Conservation (phyloP, 257 asterid genomes). For the Apocynum venetum region DNA sequence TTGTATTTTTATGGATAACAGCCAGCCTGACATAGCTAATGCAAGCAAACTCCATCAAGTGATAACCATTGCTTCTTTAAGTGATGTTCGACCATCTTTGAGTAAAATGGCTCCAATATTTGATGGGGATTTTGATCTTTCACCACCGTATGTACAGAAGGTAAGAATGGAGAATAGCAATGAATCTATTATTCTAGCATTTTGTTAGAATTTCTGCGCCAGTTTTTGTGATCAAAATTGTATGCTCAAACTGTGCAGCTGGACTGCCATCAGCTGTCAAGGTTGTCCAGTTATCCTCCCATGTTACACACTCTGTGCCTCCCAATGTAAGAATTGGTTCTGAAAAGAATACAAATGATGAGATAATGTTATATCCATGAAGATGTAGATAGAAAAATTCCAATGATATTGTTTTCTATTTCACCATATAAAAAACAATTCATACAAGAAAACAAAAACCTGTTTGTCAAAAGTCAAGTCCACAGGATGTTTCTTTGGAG, state of each 20-base stretch:
- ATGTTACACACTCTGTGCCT: constrained; percentile 70
- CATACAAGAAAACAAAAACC: not conserved
- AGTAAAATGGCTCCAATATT: not conserved
- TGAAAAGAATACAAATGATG: constrained; percentile 22
- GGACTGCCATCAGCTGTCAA: constrained; percentile 95
- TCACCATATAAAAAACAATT: not conserved
- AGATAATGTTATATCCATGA: too few species aligned
- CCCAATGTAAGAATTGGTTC: constrained; percentile 94
- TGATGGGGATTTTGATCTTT: not conserved
- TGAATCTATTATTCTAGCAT: not conserved
- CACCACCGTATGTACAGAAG: not conserved
- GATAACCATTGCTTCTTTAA: not conserved
- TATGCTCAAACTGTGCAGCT: constrained; percentile 96
- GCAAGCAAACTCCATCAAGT: not conserved
- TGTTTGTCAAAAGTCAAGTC: not conserved
- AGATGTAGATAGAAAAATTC: not conserved
- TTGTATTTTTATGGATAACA: not conserved
- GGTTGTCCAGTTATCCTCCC: constrained; percentile 99
- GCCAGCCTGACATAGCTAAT: not conserved
- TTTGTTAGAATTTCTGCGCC: constrained; percentile 88
- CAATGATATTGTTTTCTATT: not conserved
- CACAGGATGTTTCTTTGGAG: not conserved
- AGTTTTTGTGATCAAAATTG: constrained; percentile 81
- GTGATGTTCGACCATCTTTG: not conserved
- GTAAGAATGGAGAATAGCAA: not conserved